phyloP scores from a whole-genome alignment of 257 asterid species.

The Nicotiana noctiflora region DNA sequence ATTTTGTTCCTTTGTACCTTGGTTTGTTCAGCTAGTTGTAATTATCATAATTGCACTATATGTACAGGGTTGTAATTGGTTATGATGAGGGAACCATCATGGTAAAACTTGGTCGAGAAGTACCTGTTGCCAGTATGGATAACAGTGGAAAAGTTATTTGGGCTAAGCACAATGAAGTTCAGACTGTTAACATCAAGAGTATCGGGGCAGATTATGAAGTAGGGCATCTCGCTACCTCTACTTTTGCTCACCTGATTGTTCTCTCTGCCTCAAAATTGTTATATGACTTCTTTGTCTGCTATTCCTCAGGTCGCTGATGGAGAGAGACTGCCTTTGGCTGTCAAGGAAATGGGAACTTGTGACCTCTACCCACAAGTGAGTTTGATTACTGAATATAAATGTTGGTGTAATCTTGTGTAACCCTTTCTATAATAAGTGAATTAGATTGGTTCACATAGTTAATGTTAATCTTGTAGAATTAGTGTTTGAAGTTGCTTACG shows the following conservation, averaged over 20 bases:
- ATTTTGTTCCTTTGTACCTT: not conserved
- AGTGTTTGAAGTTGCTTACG: not conserved
- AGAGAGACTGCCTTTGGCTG: constrained; percentile 91
- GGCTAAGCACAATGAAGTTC: constrained; percentile 98
- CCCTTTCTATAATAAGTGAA: not conserved
- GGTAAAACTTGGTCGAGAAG: constrained; percentile 98
- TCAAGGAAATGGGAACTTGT: constrained; percentile 93
- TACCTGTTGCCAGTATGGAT: constrained; percentile 96
- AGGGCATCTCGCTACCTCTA: constrained; percentile 8
- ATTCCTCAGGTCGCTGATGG: constrained; percentile 75
- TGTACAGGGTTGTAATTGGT: constrained; percentile 84
- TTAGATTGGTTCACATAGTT: not conserved
- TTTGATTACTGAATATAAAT: constrained; percentile 1
- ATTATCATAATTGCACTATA: constrained; percentile 15
- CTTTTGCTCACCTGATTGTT: not conserved
- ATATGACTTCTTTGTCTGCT: not conserved
- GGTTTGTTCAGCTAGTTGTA: constrained; percentile 2
- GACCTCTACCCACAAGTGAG: constrained; percentile 97
- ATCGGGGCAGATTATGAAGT: constrained; percentile 92
- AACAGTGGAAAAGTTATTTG: constrained; percentile 91
- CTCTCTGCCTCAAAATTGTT: constrained; percentile 6
- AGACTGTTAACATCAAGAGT: constrained; percentile 89
- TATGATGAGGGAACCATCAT: constrained; percentile 98
- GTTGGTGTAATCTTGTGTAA: not conserved
- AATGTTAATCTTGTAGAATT: not conserved